phyloP scores from a whole-genome alignment of 495 filamentous ascomycete genomes.

The Podospora pseudocomata region DNA sequence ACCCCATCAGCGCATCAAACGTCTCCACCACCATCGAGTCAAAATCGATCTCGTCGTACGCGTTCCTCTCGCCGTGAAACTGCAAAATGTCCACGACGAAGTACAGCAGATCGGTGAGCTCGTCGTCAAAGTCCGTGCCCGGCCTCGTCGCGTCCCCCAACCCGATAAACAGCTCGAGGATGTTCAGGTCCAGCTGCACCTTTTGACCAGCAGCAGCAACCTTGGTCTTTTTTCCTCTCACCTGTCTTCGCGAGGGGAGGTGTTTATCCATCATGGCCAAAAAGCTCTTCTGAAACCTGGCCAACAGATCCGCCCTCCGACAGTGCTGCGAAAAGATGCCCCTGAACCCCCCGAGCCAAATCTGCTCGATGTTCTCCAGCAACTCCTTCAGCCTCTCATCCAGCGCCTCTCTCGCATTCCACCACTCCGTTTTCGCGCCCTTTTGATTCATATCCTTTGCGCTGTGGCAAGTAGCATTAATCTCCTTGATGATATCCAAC shows the following conservation, averaged over 20 bases:
- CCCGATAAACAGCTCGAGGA: slow-evolving; percentile 84
- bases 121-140: slow-evolving; percentile 73
- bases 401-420: slow-evolving; percentile 75
- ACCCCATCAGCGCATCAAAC: slow-evolving; percentile 70
- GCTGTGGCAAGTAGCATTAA: slow-evolving; percentile 74
- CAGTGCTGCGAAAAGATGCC: slow-evolving; percentile 78
- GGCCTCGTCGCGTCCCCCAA: slow-evolving; percentile 67
- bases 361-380: slow-evolving; percentile 77
- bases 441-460: slow-evolving; percentile 42
- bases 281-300: slow-evolving; percentile 71
- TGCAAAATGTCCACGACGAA: slow-evolving; percentile 96
- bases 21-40: slow-evolving; percentile 84
- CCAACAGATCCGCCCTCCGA: slow-evolving; percentile 57
- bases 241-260: slow-evolving; percentile 75
- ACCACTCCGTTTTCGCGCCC: slow-evolving; percentile 78
- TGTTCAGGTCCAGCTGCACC: slow-evolving; percentile 66
- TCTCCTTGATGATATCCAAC: slow-evolving; percentile 70
- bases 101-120: slow-evolving; percentile 83
- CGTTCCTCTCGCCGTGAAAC: slow-evolving; percentile 93
- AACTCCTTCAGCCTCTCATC: slow-evolving; percentile 74
- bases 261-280: slow-evolving; percentile 79
- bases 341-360: slow-evolving; percentile 93
- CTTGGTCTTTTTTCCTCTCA: slow-evolving; percentile 45
- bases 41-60: slow-evolving; percentile 97
- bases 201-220: slow-evolving; percentile 29